Conservation (phyloP, 164 flowering plant genomes). For the Aristolochia contorta region DNA sequence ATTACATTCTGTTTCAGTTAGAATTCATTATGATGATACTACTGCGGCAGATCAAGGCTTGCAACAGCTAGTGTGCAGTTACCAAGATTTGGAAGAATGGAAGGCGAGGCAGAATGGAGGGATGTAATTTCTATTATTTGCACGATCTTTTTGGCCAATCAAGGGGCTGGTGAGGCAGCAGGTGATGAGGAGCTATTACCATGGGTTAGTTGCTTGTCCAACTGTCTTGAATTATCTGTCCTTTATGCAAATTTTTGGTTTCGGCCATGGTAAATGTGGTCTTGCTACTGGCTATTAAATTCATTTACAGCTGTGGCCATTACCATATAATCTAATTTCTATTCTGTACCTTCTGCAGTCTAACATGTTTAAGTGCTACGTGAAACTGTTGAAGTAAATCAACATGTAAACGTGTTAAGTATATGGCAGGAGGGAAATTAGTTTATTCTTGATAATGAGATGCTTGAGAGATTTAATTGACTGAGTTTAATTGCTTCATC, state of each 20-base stretch:
- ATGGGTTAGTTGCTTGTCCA: slow-evolving; percentile 35
- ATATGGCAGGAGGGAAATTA: neutral
- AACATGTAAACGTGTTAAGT: neutral
- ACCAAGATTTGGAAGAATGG: slow-evolving; percentile 25
- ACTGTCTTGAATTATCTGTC: neutral
- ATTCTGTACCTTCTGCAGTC: neutral
- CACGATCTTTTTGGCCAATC: slow-evolving; percentile 86
- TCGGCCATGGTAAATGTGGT: neutral
- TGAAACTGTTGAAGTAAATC: too few relatives aligned
- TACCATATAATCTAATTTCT: neutral
- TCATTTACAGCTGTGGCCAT: too few relatives aligned
- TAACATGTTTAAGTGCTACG: too few relatives aligned
- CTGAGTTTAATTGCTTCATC: neutral
- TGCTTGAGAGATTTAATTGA: neutral
- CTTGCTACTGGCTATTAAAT: too few relatives aligned
- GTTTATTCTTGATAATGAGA: neutral
- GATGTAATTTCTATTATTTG: slow-evolving; percentile 74
- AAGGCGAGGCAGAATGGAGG: slow-evolving; percentile 19
- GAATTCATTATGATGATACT: neutral
- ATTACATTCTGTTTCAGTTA: neutral
- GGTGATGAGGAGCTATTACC: slow-evolving; percentile 45
- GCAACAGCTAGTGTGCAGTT: slow-evolving; percentile 56
- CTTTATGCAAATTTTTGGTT: neutral
- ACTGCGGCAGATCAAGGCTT: slow-evolving; percentile 63
- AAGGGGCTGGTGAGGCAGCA: slow-evolving; percentile 65